Base-by-base conservation (phyloP, 306 rosid species). In the Hippophae gyantsensis region DNA sequence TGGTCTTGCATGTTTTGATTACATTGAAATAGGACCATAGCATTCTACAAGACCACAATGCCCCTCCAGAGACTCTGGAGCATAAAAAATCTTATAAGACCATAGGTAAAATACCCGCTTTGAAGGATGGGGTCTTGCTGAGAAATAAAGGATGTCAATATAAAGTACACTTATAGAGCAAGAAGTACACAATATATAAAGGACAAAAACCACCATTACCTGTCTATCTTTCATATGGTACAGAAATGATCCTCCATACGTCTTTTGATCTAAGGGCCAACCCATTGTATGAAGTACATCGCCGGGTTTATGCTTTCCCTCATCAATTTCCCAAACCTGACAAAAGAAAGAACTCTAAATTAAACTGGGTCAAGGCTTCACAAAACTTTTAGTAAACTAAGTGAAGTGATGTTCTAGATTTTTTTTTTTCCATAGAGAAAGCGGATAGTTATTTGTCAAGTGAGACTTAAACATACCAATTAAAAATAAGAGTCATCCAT, bases 291-390 rank as follows among this genome's bases (percentile, higher is more conserved):
- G 98, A 68, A 90, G 66, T 76, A 90, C 92, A 27, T 82, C 69
- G 51, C 98, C 98, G 48, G 95, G 96, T 56, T 81, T 71, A 69
- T 90, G 98, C 49, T 83, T 90, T 63, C 54, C 69, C 73, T 78
- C 84, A 32, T 87, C 86, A 79, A 90, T 78, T 79, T 90, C 96
- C 98, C 98, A 90, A 61, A 90, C 87, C 98, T 90, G 74, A 58
- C 56, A 40, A 58, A 44, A 64, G 7, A 23, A 58, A 13, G 41
- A 52, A 41, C 18, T 52, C 13, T 6, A 11, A 52, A 42, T 60
- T 54, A 52, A 38, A 45, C 25, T 53, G 54, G 23, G 23, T 18
- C 23, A 18, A 52, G 52, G 52, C 46, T 42, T 25, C 63, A 68
- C 9, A 50, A 48, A 57, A 42, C 10, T 62, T 42, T 13, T 42